Base-by-base conservation (phyloP, 2,329 filamentous ascomycete genomes). In the Rachicladosporium sp. region DNA sequence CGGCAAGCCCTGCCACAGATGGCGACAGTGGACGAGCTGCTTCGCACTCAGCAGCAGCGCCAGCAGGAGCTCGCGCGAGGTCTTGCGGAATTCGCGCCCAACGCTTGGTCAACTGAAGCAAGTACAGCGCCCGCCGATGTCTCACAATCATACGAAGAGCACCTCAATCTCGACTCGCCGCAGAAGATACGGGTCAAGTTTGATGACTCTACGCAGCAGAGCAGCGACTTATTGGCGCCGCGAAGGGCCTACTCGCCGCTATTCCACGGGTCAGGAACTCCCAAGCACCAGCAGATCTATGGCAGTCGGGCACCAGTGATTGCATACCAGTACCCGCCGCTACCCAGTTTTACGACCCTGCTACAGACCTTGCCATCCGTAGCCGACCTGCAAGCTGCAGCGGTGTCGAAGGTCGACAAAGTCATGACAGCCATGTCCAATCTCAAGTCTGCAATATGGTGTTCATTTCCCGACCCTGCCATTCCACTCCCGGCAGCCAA, bases 141-240 rank as follows among this genome's bases (percentile, higher is more conserved):
- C 4, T 27, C 23, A 27, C 39, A 37, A 10, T 41, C 39, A 47
- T 60, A 61, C 44, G 51, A 58, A 39, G 58, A 60, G 38, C 46
- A 52, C 13, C 47, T 60, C n/a, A 61, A 61, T 33, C 36, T 54
- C 13, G 52, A 53, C 5, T 60, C 57, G 9, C 57, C 58, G 6
- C 48, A 49, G 29, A 59, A 58, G 35, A 48, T 61, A 37, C 45
- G 38, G 6, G 56, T 61, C 41, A 56, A 59, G 33, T 61, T 61
- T 47, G 54, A 56, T 31, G 56, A 60, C 35, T 57, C 51, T 8
- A 30, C 34, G 2, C 41, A 40, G 30, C 29, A 44, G 40, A 13
- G 48, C 7, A 21, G 48, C 0, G 44, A 38, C 15, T 31, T 44
- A 6, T 42, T 48, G 12, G 40, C 29, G n/a, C 42, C 41, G 29